Evolutionary conservation across 1,284 basidiomycete species (phyloP).

Genomic region (Pulchroboletus neoregius): DNA sequence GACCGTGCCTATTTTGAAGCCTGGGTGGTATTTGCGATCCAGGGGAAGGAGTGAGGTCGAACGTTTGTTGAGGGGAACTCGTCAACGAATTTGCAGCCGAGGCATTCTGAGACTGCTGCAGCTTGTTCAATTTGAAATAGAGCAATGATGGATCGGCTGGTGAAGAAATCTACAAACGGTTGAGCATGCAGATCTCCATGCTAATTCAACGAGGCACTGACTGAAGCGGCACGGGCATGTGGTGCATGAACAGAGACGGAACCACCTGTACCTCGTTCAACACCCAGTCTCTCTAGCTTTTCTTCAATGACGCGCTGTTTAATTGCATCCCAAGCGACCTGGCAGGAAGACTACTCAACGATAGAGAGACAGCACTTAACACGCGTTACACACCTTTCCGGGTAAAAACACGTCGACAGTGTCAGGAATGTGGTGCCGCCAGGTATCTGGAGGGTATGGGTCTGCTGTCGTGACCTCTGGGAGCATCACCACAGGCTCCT

Average conservation of each 20-base stretch:
- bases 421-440: slow-evolving; percentile 52
- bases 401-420: slow-evolving; percentile 77
- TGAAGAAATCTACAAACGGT: slow-evolving; percentile 65
- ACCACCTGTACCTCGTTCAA: slow-evolving; percentile 62
- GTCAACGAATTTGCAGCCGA: slow-evolving; percentile 52
- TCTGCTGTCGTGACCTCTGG: slow-evolving; percentile 54
- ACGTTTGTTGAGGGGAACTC: slow-evolving; percentile 59
- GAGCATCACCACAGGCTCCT: slow-evolving; percentile 36
- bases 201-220: slow-evolving; percentile 38
- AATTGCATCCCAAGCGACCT: slow-evolving; percentile 70
- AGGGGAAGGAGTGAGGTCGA: slow-evolving; percentile 52
- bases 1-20: slow-evolving; percentile 57
- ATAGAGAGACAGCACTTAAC: slow-evolving; percentile 4
- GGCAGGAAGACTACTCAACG: slow-evolving; percentile 12
- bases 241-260: slow-evolving; percentile 60
- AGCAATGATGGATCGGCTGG: slow-evolving; percentile 77
- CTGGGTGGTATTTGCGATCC: slow-evolving; percentile 40
- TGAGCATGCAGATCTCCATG: slow-evolving; percentile 11
- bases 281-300: slow-evolving; percentile 72
- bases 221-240: slow-evolving; percentile 75
- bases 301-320: slow-evolving; percentile 70
- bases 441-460: slow-evolving; percentile 58
- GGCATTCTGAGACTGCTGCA: slow-evolving; percentile 65
- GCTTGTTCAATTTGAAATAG: slow-evolving; percentile 75
- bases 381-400: slow-evolving; percentile 53